A percentile compares a stretch with the other conserved stretches of the same genome.
Evolutionary conservation across 192 early-diverging fungal species (phyloP).

Genomic region (Spizellomyces sp.): DNA sequence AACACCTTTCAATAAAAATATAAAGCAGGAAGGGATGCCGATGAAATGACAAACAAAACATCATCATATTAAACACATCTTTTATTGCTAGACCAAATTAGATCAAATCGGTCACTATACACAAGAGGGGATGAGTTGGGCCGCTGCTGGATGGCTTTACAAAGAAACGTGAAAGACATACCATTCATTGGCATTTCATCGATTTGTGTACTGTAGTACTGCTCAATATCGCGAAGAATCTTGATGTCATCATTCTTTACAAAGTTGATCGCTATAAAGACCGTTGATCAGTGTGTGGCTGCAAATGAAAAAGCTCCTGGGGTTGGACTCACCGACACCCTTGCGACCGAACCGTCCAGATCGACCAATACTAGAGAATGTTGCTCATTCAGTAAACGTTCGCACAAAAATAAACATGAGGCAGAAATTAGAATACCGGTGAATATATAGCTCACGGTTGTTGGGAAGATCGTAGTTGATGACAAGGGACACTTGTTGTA

Average conservation of each 20-base stretch:
- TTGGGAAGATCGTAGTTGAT: conserved; percentile 96
- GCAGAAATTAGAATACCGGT: conserved; percentile 56
- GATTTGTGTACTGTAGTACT: conserved; percentile 97
- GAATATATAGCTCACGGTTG: conserved; percentile 98
- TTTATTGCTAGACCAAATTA: no score
- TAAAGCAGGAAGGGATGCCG: no score
- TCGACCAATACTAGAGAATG: conserved; percentile 75
- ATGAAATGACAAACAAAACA: no score
- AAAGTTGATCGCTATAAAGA: conserved; percentile 85
- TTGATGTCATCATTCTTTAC: conserved; percentile 92
- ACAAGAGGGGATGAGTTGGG: no score
- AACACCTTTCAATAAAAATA: no score
- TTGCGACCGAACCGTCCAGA: conserved; percentile 97
- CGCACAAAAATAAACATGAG: background rate
- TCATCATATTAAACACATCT: no score
- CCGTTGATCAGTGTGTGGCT: background rate
- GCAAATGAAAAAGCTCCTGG: background rate
- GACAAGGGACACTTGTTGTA: conserved; percentile 98
- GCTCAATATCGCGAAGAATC: conserved; percentile 95
- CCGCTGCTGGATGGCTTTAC: no score
- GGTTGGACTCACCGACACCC: conserved; percentile 69
- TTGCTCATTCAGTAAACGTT: background rate
- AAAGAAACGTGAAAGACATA: conserved; percentile 4
- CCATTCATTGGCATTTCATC: conserved; percentile 87
- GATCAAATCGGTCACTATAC: no score